These are phyloP conservation scores for Rhizophagus clarus DNA, from an alignment of 192 early-diverging fungal genomes.

Conservation along the genomic window DNA sequence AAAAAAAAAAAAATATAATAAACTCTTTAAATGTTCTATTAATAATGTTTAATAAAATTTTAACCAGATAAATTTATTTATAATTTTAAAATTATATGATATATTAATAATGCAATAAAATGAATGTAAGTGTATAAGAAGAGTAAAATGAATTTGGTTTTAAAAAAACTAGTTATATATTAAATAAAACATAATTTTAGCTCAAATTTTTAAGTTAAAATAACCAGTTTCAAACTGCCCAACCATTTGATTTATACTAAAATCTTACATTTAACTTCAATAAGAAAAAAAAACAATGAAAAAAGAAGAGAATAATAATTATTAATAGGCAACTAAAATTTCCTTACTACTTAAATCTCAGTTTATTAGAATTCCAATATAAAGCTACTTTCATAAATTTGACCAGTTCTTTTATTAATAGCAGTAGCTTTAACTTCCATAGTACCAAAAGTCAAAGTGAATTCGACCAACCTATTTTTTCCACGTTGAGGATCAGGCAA, in stretches of 20 bases:
- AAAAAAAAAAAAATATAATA: no score
- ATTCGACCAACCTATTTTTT: conserved; percentile 28
- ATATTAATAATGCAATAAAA: neutral
- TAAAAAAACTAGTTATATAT: neutral
- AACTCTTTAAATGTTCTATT: no score
- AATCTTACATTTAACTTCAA: no score
- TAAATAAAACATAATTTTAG: neutral
- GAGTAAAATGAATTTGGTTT: neutral
- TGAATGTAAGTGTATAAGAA: neutral
- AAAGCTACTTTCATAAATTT: conserved; percentile 27
- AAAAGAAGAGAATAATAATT: no score
- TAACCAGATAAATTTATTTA: no score
- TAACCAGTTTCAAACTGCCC: no score
- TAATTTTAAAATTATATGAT: no score
- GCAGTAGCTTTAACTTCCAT: conserved; percentile 33
- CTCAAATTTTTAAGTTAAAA: neutral
- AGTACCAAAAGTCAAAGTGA: conserved; percentile 31
- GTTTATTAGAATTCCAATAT: conserved; percentile 21
- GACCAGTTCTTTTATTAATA: conserved; percentile 19
- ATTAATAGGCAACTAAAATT: no score
- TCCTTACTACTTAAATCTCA: neutral
- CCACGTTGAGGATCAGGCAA: conserved; percentile 27
- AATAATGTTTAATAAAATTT: no score
- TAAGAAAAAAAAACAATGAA: neutral
- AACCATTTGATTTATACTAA: no score